phyloP scores from a whole-genome alignment of 2,329 filamentous ascomycete species.

The Botrytis galanthina region DNA sequence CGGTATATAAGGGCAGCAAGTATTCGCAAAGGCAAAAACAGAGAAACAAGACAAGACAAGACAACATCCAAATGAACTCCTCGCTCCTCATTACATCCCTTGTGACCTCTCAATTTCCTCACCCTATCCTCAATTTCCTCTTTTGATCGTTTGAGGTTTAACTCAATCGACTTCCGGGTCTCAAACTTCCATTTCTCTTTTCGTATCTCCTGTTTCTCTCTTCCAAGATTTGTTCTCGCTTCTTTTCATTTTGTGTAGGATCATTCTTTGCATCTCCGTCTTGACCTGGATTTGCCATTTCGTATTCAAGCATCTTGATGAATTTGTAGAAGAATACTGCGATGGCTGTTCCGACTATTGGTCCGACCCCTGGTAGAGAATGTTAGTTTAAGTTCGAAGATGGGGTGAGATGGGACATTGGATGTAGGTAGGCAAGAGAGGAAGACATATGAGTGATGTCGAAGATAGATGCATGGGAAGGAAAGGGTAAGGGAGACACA shows the following conservation, averaged over 20 bases:
- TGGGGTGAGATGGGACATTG: neutral
- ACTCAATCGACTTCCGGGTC: constrained; percentile 8
- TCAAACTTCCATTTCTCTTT: constrained; percentile 2
- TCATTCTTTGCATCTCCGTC: constrained; percentile 24
- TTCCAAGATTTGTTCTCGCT: constrained; percentile 11
- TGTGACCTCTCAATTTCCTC: neutral
- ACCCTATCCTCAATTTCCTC: neutral
- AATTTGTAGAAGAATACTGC: constrained; percentile 49
- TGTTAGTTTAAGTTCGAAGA: neutral
- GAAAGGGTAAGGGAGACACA: too few relatives aligned
- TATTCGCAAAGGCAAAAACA: neutral
- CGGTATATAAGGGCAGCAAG: neutral
- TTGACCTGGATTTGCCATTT: constrained; percentile 44
- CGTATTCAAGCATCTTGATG: constrained; percentile 52
- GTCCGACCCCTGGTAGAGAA: constrained; percentile 45
- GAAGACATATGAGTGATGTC: neutral
- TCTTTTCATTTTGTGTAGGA: constrained; percentile 17
- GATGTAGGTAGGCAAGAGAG: neutral
- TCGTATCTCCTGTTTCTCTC: constrained; percentile 7
- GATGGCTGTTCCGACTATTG: constrained; percentile 48
- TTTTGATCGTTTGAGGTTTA: neutral
- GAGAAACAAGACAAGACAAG: neutral
- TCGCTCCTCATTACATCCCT: neutral
- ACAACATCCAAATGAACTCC: neutral
- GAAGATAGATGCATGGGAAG: neutral